These are phyloP conservation scores for Starmerella potacharoeniae DNA, from an alignment of 805 yeast genomes.

Conservation along the genomic window DNA sequence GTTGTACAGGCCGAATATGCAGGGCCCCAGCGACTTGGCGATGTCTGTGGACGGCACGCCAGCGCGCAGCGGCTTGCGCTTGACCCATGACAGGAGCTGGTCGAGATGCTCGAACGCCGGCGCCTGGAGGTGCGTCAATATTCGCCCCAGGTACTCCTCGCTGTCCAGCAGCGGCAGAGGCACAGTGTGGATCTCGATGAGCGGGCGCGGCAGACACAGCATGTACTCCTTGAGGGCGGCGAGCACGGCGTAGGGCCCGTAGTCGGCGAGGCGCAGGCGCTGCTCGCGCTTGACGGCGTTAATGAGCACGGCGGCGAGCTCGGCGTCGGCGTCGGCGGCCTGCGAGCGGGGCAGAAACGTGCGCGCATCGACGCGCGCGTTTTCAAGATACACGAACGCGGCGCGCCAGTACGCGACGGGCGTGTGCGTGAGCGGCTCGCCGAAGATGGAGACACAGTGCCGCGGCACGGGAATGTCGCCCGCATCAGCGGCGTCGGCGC, in stretches of 20 bases:
- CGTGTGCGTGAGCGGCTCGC: conserved; percentile 20
- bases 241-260: conserved; percentile 44
- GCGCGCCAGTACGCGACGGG: conserved; percentile 25
- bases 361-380: neutral
- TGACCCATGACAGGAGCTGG: conserved; percentile 2
- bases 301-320: conserved; percentile 18
- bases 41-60: conserved; percentile 17
- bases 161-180: conserved; percentile 45
- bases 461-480: conserved; percentile 42
- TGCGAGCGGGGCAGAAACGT: conserved; percentile 5
- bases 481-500: neutral
- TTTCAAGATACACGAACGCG: conserved; percentile 19
- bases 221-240: conserved; percentile 37
- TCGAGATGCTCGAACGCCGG: conserved; percentile 6
- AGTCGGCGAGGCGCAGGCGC: conserved; percentile 42
- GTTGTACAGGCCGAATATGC: conserved; percentile 43
- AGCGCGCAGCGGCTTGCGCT: neutral
- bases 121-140: conserved; percentile 26
- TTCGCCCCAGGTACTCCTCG: conserved; percentile 33
- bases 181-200: conserved; percentile 42
- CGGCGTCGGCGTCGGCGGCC: neutral
- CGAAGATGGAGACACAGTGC: conserved; percentile 28
- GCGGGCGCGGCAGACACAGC: conserved; percentile 41
- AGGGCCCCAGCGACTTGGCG: conserved; percentile 41
- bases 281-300: conserved; percentile 38